Base-by-base conservation (phyloP, 345 rosid genomes). In the Hevea brasiliensis region DNA sequence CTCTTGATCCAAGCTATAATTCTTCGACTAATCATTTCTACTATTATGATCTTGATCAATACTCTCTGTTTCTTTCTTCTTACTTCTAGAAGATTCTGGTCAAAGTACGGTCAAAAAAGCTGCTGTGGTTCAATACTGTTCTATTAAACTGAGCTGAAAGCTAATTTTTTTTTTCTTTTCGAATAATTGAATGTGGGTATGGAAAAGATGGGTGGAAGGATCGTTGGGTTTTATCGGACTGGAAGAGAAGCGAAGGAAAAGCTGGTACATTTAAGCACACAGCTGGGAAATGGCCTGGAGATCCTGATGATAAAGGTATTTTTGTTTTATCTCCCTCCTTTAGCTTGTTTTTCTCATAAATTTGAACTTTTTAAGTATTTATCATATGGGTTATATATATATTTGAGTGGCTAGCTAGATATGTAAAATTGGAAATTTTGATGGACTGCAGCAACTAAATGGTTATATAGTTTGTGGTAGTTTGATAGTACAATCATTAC, bases 141-240 rank as follows among this genome's bases (percentile, higher is more conserved):
- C n/a, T n/a, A n/a, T n/a, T n/a, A n/a, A n/a, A 14, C 21, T 4
- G 20, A 41, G 21, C n/a, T 63, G 50, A 35, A 11, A 32, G 50
- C 18, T 20, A 40, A 6, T 3, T 57, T 54, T 18, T 66, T 29
- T 29, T 9, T 26, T 11, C 10, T 15, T 6, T 37, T 41, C 12
- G n/a, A 44, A 47, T 72, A 4, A 71, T 44, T 63, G 32, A 63
- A 63, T 63, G 27, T 41, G 50, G 70, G 51, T 63, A 41, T 63
- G 1, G 11, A 21, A 44, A 69, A 92, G 97, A 85, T 82, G 98
- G 96, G 70, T 90, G 96, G 98, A 85, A 87, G 74, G 80, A 87
- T 77, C 80, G 96, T 7, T 92, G 98, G 98, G 92, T 90, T 18
- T 72, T 80, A 56, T 92, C 96, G 17, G 96, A 92, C 70, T 92